phyloP scores from a whole-genome alignment of 768 basidiomycete genomes.

The Plicaturopsis crispa region DNA sequence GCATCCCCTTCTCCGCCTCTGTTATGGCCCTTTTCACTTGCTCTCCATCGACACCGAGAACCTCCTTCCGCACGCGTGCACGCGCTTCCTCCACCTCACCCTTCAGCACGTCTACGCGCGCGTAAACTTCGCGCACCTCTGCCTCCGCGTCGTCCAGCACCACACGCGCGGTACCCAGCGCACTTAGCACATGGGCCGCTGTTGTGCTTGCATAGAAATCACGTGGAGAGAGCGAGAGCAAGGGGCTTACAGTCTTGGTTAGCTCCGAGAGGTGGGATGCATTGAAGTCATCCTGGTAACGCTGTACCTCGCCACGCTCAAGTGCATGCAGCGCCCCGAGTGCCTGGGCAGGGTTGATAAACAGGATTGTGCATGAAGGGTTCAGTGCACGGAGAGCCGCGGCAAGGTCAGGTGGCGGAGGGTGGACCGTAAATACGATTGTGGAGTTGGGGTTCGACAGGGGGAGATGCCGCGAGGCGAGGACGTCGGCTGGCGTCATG shows the following conservation, averaged over 20 bases:
- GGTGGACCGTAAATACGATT: not conserved
- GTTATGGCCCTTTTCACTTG: constrained; percentile 20
- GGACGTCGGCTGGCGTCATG: constrained; percentile 23
- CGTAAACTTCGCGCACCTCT: constrained; percentile 7
- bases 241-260: constrained; percentile 12
- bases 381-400: constrained; percentile 9
- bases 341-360: constrained; percentile 33
- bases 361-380: constrained; percentile 22
- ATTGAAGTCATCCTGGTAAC: too few species aligned
- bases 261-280: constrained; percentile 4
- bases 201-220: not conserved
- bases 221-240: constrained; percentile 10
- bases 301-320: constrained; percentile 9
- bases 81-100: constrained; percentile 11
- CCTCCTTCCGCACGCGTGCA: constrained; percentile 9
- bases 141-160: constrained; percentile 10
- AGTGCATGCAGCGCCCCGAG: constrained; percentile 19
- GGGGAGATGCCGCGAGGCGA: constrained; percentile 16
- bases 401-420: constrained; percentile 5
- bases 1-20: constrained; percentile 20
- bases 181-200: constrained; percentile 4
- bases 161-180: constrained; percentile 14
- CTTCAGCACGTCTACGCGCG: constrained; percentile 9
- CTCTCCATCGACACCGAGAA: constrained; percentile 14
- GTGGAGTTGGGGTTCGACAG: constrained; percentile 9